Evolutionary conservation across 1,139 yeast species (phyloP).

Genomic region (Yamadazyma diddensiae): DNA sequence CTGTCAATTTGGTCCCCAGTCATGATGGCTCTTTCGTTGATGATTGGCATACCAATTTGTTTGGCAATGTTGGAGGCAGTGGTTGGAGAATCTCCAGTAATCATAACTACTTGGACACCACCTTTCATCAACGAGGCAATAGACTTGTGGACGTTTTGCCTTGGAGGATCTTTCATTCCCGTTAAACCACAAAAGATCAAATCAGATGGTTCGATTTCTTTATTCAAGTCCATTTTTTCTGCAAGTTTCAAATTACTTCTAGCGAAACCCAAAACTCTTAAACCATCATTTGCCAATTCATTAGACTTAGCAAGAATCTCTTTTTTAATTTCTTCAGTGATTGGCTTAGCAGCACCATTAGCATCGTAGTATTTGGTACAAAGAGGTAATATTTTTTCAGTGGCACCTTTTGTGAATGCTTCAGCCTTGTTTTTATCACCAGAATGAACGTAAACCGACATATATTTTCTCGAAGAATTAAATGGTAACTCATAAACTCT

Average conservation of each 20-base stretch:
- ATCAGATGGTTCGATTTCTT: slow-evolving; percentile 45
- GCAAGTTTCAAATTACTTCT: slow-evolving; percentile 35
- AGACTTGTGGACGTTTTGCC: slow-evolving; percentile 75
- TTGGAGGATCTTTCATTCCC: slow-evolving; percentile 97
- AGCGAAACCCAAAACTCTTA: slow-evolving; percentile 84
- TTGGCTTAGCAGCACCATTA: slow-evolving; percentile 50
- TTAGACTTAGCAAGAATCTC: slow-evolving; percentile 56
- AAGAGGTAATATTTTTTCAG: slow-evolving; percentile 65
- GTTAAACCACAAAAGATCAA: slow-evolving; percentile 78
- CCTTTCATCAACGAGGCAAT: slow-evolving; percentile 76
- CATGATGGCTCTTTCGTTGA: slow-evolving; percentile 64
- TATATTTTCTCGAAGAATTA: slow-evolving; percentile 77
- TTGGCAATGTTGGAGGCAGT: slow-evolving; percentile 91
- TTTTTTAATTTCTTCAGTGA: slow-evolving; percentile 49
- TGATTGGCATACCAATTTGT: slow-evolving; percentile 87
- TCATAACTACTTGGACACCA: slow-evolving; percentile 95
- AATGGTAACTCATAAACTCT: slow-evolving; percentile 79
- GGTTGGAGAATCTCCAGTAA: slow-evolving; percentile 92
- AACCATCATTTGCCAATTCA: slow-evolving; percentile 73
- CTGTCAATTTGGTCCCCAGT: slow-evolving; percentile 80
- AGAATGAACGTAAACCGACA: slow-evolving; percentile 71
- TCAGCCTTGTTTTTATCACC: slow-evolving; percentile 57
- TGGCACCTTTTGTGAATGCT: slow-evolving; percentile 84
- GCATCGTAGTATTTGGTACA: slow-evolving; percentile 60
- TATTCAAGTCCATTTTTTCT: slow-evolving; percentile 16